phyloP scores from a whole-genome alignment of 495 filamentous ascomycete genomes.

The Aspergillus hancockii region DNA sequence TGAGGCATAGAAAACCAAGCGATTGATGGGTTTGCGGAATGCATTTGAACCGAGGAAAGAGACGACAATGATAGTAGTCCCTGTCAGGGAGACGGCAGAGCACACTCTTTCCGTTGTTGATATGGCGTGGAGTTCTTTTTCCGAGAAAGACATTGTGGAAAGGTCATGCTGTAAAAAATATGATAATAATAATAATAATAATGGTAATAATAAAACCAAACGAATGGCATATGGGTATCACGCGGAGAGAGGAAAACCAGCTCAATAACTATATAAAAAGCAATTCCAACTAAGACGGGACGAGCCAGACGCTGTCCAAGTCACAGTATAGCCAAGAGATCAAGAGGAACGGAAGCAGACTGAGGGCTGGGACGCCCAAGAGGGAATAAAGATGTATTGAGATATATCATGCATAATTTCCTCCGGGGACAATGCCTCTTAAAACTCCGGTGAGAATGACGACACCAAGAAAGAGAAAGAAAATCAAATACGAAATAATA shows the following conservation, averaged over 20 bases:
- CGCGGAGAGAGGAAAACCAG: not conserved
- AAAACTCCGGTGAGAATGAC: not conserved
- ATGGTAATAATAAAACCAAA: too few species aligned
- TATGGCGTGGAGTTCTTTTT: constrained; percentile 43
- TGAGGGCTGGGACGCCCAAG: not conserved
- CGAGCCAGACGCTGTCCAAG: not conserved
- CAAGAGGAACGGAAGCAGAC: not conserved
- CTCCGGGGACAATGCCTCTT: not conserved
- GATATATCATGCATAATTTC: not conserved
- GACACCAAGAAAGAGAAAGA: constrained; percentile 9
- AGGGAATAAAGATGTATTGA: not conserved
- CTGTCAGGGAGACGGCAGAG: constrained; percentile 70
- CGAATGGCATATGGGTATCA: not conserved
- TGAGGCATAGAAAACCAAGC: constrained; percentile 81
- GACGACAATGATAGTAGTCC: constrained; percentile 70
- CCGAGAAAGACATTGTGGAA: constrained; percentile 27
- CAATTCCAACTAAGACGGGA: not conserved
- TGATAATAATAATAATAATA: constrained; percentile 6
- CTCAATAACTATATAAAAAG: not conserved
- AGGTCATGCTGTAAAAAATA: constrained; percentile 3
- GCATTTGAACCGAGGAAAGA: constrained; percentile 59
- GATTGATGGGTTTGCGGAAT: constrained; percentile 81
- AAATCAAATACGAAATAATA: constrained; percentile 7
- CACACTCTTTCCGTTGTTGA: constrained; percentile 65
- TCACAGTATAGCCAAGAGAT: not conserved